phyloP scores from a whole-genome alignment of 306 rosid genomes.

The Vigna trinervia region DNA sequence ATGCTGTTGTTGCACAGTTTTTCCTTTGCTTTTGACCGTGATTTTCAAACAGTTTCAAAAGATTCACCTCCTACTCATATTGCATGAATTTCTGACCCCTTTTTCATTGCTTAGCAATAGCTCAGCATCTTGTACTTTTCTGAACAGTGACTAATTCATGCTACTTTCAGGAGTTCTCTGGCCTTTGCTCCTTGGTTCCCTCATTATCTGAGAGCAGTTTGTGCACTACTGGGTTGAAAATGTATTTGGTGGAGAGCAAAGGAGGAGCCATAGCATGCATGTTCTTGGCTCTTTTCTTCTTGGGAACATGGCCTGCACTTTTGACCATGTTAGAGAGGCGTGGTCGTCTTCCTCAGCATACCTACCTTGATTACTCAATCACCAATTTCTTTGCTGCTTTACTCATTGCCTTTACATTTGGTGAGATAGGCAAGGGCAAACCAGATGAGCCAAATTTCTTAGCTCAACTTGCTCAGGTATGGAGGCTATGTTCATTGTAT shows the following conservation, averaged over 20 bases:
- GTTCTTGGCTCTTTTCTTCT: slow-evolving; percentile 76
- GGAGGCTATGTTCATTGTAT: slow-evolving; percentile 5
- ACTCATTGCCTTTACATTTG: slow-evolving; percentile 77
- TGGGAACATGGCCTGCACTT: slow-evolving; percentile 97
- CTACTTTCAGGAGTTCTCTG: slow-evolving; percentile 56
- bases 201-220: slow-evolving; percentile 46
- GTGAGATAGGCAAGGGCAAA: slow-evolving; percentile 76
- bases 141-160: background rate
- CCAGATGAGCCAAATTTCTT: slow-evolving; percentile 64
- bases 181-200: slow-evolving; percentile 37
- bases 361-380: slow-evolving; percentile 89
- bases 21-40: slow-evolving; percentile 9
- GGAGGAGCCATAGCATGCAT: slow-evolving; percentile 87
- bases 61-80: slow-evolving; percentile 8
- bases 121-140: slow-evolving; percentile 21
- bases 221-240: slow-evolving; percentile 47
- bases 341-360: slow-evolving; percentile 95
- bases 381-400: slow-evolving; percentile 88
- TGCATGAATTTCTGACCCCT: background rate
- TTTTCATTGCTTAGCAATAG: slow-evolving; percentile 1
- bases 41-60: slow-evolving; percentile 19
- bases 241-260: slow-evolving; percentile 90
- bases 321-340: slow-evolving; percentile 79
- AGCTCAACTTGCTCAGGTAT: slow-evolving; percentile 76
- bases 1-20: background rate